A percentile compares a stretch with the other conserved stretches of the same genome.
phyloP scores from a whole-genome alignment of 441 rosid genomes.

The Iberis amara region DNA sequence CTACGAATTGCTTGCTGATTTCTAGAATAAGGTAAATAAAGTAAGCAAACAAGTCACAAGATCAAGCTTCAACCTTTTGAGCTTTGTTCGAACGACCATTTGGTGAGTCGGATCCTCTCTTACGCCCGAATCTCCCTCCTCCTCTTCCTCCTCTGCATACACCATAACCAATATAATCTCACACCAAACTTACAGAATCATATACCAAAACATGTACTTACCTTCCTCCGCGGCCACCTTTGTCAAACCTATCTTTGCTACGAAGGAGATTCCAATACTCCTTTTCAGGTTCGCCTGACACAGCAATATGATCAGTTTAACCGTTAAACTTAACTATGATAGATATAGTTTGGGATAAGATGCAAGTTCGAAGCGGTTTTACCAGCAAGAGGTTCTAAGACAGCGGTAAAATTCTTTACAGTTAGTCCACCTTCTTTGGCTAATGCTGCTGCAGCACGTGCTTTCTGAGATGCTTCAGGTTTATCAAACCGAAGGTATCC shows the following conservation, averaged over 20 bases:
- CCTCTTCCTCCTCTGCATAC: slow-evolving; percentile 59
- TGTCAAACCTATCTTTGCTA: slow-evolving; percentile 49
- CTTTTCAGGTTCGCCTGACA: slow-evolving; percentile 60
- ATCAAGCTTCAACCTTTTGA: no score
- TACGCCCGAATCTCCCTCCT: slow-evolving; percentile 56
- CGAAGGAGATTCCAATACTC: slow-evolving; percentile 68
- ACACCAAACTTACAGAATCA: neutral
- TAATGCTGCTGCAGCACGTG: slow-evolving; percentile 89
- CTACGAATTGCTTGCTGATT: no score
- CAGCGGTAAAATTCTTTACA: slow-evolving; percentile 71
- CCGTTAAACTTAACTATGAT: slow-evolving; percentile 7
- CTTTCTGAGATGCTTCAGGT: slow-evolving; percentile 87
- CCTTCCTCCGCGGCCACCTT: slow-evolving; percentile 67
- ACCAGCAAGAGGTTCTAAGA: slow-evolving; percentile 87
- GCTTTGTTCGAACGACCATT: no score
- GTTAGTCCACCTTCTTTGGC: slow-evolving; percentile 73
- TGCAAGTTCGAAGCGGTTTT: neutral
- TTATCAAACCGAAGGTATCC: slow-evolving; percentile 78
- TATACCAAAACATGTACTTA: slow-evolving; percentile 28
- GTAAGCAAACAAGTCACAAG: no score
- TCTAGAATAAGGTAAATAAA: no score
- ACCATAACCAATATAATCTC: neutral
- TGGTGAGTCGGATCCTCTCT: slow-evolving; percentile 43
- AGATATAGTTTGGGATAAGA: neutral
- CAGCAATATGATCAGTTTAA: neutral